These are phyloP conservation scores for Populus hybrid DNA, from an alignment of 441 rosid genomes.

Conservation along the genomic window DNA sequence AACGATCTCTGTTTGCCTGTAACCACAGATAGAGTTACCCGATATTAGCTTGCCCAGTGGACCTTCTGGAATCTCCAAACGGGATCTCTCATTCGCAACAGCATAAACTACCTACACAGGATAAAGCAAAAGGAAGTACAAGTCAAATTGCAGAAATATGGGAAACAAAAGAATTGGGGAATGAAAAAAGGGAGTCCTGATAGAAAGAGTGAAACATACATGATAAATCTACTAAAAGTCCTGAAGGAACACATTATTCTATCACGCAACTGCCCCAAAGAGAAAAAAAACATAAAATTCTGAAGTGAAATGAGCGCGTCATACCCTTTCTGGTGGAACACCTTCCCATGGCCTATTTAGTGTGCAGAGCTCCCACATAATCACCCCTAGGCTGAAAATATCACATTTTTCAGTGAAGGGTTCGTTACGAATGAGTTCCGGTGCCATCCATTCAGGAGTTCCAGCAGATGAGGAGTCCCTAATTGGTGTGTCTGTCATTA, in stretches of 20 bases:
- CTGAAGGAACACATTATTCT: not conserved
- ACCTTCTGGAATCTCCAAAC: conserved; percentile 86
- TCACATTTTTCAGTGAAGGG: conserved; percentile 93
- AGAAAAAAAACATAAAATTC: not conserved
- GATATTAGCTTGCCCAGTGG: conserved; percentile 84
- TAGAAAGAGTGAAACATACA: not conserved
- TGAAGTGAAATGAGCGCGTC: not conserved
- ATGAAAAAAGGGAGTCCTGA: not conserved
- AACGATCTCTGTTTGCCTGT: not conserved
- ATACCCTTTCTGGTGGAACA: conserved; percentile 82
- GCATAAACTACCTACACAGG: conserved; percentile 54
- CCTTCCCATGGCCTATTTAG: conserved; percentile 95
- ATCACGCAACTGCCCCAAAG: not conserved
- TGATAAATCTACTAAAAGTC: not conserved
- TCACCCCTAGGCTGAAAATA: conserved; percentile 90
- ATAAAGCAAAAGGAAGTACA: not conserved
- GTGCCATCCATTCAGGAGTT: conserved; percentile 99
- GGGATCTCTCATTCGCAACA: conserved; percentile 88
- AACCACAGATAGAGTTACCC: conserved; percentile 37
- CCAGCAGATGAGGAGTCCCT: conserved; percentile 88
- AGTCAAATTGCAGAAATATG: not conserved
- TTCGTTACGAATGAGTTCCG: conserved; percentile 88
- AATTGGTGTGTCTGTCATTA: conserved; percentile 59
- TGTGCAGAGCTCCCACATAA: conserved; percentile 97
- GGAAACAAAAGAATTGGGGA: not conserved